Percentiles rank a stretch among this genome's conserved stretches.
phyloP scores from a whole-genome alignment of 371 early-diverging fungal species.

The Mucor velutinosus region DNA sequence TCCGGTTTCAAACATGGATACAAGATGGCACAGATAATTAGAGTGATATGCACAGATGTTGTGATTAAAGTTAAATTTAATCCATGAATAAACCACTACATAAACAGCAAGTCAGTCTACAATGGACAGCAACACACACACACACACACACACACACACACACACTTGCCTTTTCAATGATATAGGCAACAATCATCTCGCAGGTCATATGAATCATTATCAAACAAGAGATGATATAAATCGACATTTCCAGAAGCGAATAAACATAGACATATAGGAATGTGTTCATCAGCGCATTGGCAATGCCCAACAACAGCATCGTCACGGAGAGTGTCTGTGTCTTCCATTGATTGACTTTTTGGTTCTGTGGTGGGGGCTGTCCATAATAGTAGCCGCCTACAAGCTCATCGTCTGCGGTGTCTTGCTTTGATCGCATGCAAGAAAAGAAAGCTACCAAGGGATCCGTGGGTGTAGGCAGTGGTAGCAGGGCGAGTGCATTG shows the following conservation, averaged over 20 bases:
- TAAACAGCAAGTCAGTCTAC: conserved; percentile 2
- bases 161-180: conserved; percentile 25
- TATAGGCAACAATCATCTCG: conserved; percentile 22
- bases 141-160: neutral
- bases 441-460: conserved; percentile 28
- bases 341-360: conserved; percentile 20
- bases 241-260: conserved; percentile 24
- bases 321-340: conserved; percentile 22
- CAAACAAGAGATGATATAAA: conserved; percentile 23
- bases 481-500: conserved; percentile 35
- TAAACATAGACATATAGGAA: conserved; percentile 36
- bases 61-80: conserved; percentile 29
- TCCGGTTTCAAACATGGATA: conserved; percentile 35
- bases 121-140: conserved; percentile 26
- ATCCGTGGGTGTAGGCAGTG: conserved; percentile 30
- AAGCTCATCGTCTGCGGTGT: conserved; percentile 7
- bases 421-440: conserved; percentile 4
- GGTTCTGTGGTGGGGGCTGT: neutral
- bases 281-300: conserved; percentile 28
- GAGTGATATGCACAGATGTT: conserved; percentile 26
- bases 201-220: conserved; percentile 18
- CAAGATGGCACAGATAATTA: conserved; percentile 31
- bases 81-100: conserved; percentile 34
- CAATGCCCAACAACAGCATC: conserved; percentile 30
- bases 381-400: conserved; percentile 8